Conservation (phyloP, 768 basidiomycete genomes). For the Termitomyces sp. region DNA sequence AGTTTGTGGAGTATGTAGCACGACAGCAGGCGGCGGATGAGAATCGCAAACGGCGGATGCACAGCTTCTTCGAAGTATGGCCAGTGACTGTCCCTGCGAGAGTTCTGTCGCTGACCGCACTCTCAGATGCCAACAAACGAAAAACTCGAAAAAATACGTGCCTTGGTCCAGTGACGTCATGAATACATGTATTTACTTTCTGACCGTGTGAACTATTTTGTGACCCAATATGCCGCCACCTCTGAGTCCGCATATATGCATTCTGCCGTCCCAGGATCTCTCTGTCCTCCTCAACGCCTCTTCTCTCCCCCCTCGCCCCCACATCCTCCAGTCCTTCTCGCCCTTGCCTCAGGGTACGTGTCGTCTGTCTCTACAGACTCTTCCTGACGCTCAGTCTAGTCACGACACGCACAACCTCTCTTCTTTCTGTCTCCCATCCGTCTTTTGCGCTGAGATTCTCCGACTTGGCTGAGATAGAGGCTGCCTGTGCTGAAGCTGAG, state of each 20-base stretch:
- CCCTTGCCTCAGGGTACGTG: constrained; percentile 71
- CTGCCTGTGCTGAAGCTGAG: constrained; percentile 72
- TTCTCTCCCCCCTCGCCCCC: constrained; percentile 61
- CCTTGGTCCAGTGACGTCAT: constrained; percentile 18
- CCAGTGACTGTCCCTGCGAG: neutral
- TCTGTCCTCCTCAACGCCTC: constrained; percentile 48
- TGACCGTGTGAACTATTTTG: constrained; percentile 6
- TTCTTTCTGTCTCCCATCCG: constrained; percentile 63
- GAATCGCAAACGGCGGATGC: constrained; percentile 38
- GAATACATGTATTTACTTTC: neutral
- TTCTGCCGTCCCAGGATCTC: constrained; percentile 68
- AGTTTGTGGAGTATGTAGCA: constrained; percentile 44
- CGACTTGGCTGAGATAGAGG: constrained; percentile 64
- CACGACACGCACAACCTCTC: constrained; percentile 69
- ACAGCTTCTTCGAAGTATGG: constrained; percentile 44
- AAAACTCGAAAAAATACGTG: constrained; percentile 43
- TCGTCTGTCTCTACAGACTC: constrained; percentile 4
- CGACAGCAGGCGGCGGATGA: constrained; percentile 29
- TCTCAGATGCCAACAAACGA: constrained; percentile 48
- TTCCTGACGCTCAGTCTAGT: constrained; percentile 35
- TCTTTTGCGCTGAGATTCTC: constrained; percentile 79
- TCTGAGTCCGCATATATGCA: constrained; percentile 76
- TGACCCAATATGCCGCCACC: constrained; percentile 34
- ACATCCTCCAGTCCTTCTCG: constrained; percentile 80
- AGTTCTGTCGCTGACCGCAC: neutral